Percentiles rank a stretch among this genome's conserved stretches.
Conservation (phyloP, 176 grass and related monocot genomes). For the Pontederia paniculata region DNA sequence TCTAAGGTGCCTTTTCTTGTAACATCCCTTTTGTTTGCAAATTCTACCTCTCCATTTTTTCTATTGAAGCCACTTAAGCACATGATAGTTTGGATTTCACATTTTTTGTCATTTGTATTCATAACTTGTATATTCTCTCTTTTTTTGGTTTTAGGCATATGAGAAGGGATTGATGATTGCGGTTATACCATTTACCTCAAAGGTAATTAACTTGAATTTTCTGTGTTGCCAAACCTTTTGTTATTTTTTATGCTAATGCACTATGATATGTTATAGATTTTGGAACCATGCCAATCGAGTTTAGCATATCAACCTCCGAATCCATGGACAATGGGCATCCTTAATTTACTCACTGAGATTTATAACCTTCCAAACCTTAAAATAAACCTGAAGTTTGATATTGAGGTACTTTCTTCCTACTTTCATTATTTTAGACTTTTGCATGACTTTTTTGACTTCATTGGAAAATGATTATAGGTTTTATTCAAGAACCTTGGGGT, state of each 20-base stretch:
- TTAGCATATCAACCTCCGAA: constrained; percentile 94
- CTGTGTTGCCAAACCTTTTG: not conserved
- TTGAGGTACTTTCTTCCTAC: constrained; percentile 48
- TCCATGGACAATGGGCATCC: constrained; percentile 99
- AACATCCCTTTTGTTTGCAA: no score
- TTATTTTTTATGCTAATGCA: constrained; percentile 10
- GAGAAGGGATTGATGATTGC: constrained; percentile 97
- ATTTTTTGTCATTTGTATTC: no score
- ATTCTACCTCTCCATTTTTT: no score
- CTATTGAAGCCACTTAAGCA: no score
- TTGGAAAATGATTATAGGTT: constrained; percentile 29
- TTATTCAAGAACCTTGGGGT: constrained; percentile 95
- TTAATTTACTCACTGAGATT: constrained; percentile 89
- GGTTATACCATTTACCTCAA: constrained; percentile 89
- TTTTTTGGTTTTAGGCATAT: constrained; percentile 58
- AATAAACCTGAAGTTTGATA: constrained; percentile 99
- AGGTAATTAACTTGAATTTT: constrained; percentile 40
- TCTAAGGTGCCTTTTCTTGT: no score
- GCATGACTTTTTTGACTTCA: not conserved
- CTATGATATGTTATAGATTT: constrained; percentile 47
- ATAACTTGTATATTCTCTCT: constrained; percentile 7
- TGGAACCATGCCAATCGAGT: constrained; percentile 92
- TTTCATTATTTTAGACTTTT: constrained; percentile 17
- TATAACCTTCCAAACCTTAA: constrained; percentile 95
- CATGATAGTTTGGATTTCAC: no score